These are phyloP conservation scores for peach (Prunus persica) DNA, from an alignment of 306 rosid genomes.

Conservation along the genomic window Prunus_persica_NCBIv2 NC_034014.1:20565001-20565500, in stretches of 20 bases:
- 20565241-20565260: neutral
- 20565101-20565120: neutral
- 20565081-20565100: neutral
- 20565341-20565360: neutral
- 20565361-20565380: neutral
- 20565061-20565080: neutral
- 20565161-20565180: conserved; percentile 7
- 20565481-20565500: neutral
- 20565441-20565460: neutral
- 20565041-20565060: no score
- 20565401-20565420: neutral
- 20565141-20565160: conserved; percentile 2
- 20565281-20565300: conserved; percentile 38
- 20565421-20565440: neutral
- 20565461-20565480: neutral
- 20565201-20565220: conserved; percentile 25
- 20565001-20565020: rapidly evolving
- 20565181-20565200: conserved; percentile 5
- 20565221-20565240: conserved; percentile 6
- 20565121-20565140: conserved; percentile 3
- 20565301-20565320: conserved; percentile 3
- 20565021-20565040: no score
- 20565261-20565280: neutral
- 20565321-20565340: conserved; percentile 7
- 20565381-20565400: neutral